A percentile compares a stretch with the other conserved stretches of the same genome.
phyloP scores from a whole-genome alignment of 352 stramenopile genomes.

The Thraustotheca clavata region DNA sequence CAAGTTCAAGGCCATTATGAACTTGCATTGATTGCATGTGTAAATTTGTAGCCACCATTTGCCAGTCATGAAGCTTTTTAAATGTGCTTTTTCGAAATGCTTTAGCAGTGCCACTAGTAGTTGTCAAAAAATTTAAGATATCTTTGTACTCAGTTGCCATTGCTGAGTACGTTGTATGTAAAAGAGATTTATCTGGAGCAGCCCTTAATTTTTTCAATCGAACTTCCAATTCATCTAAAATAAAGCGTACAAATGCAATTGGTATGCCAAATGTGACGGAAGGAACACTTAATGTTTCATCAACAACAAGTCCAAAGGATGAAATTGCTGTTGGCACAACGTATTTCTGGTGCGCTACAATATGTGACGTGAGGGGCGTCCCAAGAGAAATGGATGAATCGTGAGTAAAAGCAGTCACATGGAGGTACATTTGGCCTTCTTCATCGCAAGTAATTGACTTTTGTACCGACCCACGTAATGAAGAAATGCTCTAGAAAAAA shows the following conservation, averaged over 20 bases:
- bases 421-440: not conserved
- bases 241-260: conserved; percentile 61
- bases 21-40: conserved; percentile 27
- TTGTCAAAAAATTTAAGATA: not conserved
- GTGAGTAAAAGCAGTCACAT: conserved; percentile 9
- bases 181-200: conserved; percentile 46
- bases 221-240: conserved; percentile 54
- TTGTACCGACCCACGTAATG: not conserved
- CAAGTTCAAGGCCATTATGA: conserved; percentile 9
- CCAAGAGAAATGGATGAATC: not conserved
- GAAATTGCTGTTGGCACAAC: conserved; percentile 53
- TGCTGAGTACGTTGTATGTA: conserved; percentile 17
- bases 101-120: conserved; percentile 16
- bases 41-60: conserved; percentile 79
- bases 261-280: conserved; percentile 63
- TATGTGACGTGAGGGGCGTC: conserved; percentile 46
- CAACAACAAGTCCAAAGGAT: conserved; percentile 44
- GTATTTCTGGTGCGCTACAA: conserved; percentile 72
- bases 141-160: conserved; percentile 16
- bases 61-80: conserved; percentile 70
- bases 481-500: not conserved
- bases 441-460: not conserved
- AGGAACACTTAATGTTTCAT: conserved; percentile 70
- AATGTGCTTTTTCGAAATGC: conserved; percentile 81
- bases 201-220: conserved; percentile 39